Evolutionary conservation across 176 grass and related monocot species (phyloP).

Genomic region (Cenchrus americanus): DNA sequence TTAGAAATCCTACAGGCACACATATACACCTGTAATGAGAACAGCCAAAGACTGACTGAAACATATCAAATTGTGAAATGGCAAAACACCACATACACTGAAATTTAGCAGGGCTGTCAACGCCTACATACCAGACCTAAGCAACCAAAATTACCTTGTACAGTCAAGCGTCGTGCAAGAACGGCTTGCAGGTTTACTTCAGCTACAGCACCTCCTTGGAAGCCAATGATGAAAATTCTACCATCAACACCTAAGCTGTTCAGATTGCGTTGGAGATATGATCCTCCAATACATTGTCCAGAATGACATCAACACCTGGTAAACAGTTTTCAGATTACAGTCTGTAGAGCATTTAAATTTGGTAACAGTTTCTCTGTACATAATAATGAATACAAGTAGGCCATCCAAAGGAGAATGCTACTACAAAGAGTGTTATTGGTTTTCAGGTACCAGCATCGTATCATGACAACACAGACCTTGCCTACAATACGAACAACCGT

Average conservation of each 20-base stretch:
- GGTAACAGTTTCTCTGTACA: neutral
- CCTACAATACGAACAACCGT: neutral
- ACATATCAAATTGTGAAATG: neutral
- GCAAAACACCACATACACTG: neutral
- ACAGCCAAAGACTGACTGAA: neutral
- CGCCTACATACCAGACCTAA: neutral
- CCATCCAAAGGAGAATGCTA: neutral
- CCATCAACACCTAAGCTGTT: constrained; percentile 77
- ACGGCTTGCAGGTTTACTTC: constrained; percentile 68
- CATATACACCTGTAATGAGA: too few species aligned
- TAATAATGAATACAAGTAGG: neutral
- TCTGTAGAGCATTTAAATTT: neutral
- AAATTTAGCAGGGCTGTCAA: too few species aligned
- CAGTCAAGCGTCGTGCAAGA: constrained; percentile 66
- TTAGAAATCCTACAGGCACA: neutral
- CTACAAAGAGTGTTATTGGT: neutral
- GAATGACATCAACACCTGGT: constrained; percentile 81
- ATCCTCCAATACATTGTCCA: constrained; percentile 76
- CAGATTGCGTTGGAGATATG: constrained; percentile 74
- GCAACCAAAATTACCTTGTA: constrained; percentile 68
- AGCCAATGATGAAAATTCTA: constrained; percentile 84
- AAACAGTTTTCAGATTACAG: constrained; percentile 11
- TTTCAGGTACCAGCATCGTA: neutral
- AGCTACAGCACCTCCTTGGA: constrained; percentile 58
- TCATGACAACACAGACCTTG: neutral